Percentiles rank a stretch among this genome's conserved stretches.
Conservation (phyloP, 495 filamentous ascomycete species). For the Tuber microsphaerosporum region DNA sequence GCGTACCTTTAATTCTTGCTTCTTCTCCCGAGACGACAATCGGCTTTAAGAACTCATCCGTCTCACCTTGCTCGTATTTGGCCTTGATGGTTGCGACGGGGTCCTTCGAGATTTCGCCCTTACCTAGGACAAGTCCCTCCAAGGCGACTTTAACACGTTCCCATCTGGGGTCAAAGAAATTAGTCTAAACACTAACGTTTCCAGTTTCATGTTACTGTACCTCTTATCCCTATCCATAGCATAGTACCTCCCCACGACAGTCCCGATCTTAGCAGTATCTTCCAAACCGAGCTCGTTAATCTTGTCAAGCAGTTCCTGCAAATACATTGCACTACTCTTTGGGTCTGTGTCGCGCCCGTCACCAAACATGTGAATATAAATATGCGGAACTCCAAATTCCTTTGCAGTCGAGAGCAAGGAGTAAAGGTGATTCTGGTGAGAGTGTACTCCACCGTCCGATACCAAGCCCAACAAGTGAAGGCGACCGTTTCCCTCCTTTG, state of each 20-base stretch:
- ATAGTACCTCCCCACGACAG: conserved; percentile 91
- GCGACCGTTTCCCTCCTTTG: conserved; percentile 81
- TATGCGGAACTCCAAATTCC: conserved; percentile 73
- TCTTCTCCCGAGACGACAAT: conserved; percentile 88
- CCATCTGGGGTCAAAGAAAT: conserved; percentile 54
- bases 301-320: conserved; percentile 72
- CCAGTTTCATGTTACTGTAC: conserved; percentile 6
- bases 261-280: conserved; percentile 60
- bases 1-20: conserved; percentile 68
- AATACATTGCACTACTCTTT: conserved; percentile 76
- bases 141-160: conserved; percentile 84
- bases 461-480: conserved; percentile 85
- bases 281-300: conserved; percentile 78
- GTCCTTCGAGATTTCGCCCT: conserved; percentile 77
- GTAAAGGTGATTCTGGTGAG: conserved; percentile 87
- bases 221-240: conserved; percentile 98
- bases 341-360: conserved; percentile 97
- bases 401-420: conserved; percentile 82
- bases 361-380: conserved; percentile 98
- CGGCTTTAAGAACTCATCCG: conserved; percentile 95
- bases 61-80: conserved; percentile 78
- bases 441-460: conserved; percentile 93
- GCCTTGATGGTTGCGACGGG: conserved; percentile 79
- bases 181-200: background rate
- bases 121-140: conserved; percentile 75